A percentile compares a stretch with the other conserved stretches of the same genome.
Conservation (phyloP, 2,329 filamentous ascomycete genomes). For the Purpureocillium takamizusanense region DNA sequence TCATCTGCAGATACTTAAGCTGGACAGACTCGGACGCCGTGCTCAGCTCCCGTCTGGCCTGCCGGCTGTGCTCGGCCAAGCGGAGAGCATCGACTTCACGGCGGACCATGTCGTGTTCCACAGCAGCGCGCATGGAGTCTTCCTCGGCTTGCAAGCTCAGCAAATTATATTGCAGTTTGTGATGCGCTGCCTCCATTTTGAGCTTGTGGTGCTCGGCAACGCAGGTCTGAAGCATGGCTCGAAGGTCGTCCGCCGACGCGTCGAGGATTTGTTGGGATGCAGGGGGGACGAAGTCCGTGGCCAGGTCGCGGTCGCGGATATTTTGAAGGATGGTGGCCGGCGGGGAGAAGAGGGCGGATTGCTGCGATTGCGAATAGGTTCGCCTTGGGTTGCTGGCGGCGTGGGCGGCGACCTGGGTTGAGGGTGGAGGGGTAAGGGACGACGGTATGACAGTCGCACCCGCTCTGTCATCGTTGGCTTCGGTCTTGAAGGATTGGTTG, state of each 20-base stretch:
- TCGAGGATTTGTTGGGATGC: slow-evolving; percentile 40
- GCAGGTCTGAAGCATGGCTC: slow-evolving; percentile 43
- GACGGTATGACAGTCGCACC: slow-evolving; percentile 43
- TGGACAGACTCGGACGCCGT: slow-evolving; percentile 43
- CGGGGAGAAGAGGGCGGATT: slow-evolving; percentile 42
- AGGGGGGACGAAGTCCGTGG: slow-evolving; percentile 36
- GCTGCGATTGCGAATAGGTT: slow-evolving; percentile 32
- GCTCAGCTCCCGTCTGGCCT: slow-evolving; percentile 45
- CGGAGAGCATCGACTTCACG: slow-evolving; percentile 80
- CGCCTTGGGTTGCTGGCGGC: slow-evolving; percentile 17
- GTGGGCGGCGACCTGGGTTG: slow-evolving; percentile 36
- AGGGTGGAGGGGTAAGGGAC: slow-evolving; percentile 49
- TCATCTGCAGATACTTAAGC: slow-evolving; percentile 50
- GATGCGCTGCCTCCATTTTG: slow-evolving; percentile 79
- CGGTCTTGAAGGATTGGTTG: slow-evolving; percentile 38
- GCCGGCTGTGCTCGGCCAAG: slow-evolving; percentile 59
- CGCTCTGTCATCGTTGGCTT: slow-evolving; percentile 37
- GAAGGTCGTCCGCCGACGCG: slow-evolving; percentile 46
- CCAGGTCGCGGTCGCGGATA: slow-evolving; percentile 18
- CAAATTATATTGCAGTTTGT: slow-evolving; percentile 83
- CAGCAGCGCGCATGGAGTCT: slow-evolving; percentile 74
- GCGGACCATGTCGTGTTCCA: slow-evolving; percentile 87
- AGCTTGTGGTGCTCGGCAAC: slow-evolving; percentile 49
- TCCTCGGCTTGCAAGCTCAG: slow-evolving; percentile 77
- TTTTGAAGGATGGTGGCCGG: slow-evolving; percentile 37